Evolutionary conservation across 1,284 basidiomycete species (phyloP), one percentile per base, ranked within the genome.

Genomic region (Sporisorium scitamineum): DNA sequence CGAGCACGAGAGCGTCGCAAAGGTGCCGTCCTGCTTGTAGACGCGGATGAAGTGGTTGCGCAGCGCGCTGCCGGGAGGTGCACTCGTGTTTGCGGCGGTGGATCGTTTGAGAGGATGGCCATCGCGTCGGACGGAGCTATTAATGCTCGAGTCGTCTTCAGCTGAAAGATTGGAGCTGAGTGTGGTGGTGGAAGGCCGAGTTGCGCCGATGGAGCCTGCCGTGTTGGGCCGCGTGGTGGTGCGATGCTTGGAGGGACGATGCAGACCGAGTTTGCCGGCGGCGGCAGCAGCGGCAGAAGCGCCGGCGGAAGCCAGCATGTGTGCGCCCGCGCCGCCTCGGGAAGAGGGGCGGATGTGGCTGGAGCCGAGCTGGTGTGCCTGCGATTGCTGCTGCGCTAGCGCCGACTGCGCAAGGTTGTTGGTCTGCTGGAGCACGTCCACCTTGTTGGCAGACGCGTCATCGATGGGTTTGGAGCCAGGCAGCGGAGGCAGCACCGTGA

Each of bases 11-110:
- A 92, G 89, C 51, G 93, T 89, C 63, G 92, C 90, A 81, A 91
- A 94, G 5, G 90, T 89, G 45, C 90, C 90, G 78, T 93, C 92
- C 24, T 90, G 89, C 50, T 91, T 89, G 84, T 94, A 94, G 75
- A 97, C 91, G 48, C 94, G 90, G 58, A 94, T 84, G 62, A 85
- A 87, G 75, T 87, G 85, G 83, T 87, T 71, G 54, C 72, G 77
- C 5, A 39, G 55, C 24, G 63, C 47, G 47, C 22, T 44, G 53
- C 54, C 24, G 1, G 68, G 29, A 10, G 63, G 39, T 3, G 42
- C 60, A 22, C 34, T 61, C 3, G 59, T 47, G 31, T 42, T 48
- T n/a, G 72, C 58, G 3, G 72, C 64, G 10, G 64, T 58, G 27
- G 61, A 61, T 20, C 73, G 68, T 62, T 76, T 76, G 41, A 63